Evolutionary conservation across 2,329 filamentous ascomycete species (phyloP).

Genomic region (Neurospora sp.): DNA sequence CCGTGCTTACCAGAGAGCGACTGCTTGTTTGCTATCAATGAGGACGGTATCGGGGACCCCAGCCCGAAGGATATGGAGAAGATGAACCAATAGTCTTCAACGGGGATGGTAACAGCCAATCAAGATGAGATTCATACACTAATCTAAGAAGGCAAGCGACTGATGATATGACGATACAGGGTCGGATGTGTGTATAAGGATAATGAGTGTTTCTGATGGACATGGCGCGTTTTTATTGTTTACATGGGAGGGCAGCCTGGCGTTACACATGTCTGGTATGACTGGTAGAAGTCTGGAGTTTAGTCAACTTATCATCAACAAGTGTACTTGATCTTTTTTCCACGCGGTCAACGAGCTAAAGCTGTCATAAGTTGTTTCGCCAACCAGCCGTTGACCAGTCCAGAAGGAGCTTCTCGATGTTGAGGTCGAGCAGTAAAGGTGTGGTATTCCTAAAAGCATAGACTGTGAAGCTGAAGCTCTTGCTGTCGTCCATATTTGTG

Average conservation of each 20-base stretch:
- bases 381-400: not conserved
- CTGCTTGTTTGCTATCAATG: constrained; percentile 91
- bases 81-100: constrained; percentile 21
- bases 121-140: not conserved
- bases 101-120: not conserved
- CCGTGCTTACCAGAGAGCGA: constrained; percentile 95
- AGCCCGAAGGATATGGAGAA: constrained; percentile 93
- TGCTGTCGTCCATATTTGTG: not conserved
- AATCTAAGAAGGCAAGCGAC: not conserved
- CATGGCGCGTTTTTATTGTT: not conserved
- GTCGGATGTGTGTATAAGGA: not conserved
- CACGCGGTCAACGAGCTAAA: not conserved
- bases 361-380: not conserved
- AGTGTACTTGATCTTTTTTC: not conserved
- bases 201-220: not conserved
- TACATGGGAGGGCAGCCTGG: not conserved
- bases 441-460: not conserved
- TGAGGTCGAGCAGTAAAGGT: not conserved
- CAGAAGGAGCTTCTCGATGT: not conserved
- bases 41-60: constrained; percentile 93
- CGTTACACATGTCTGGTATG: not conserved
- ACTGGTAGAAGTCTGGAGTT: not conserved
- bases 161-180: not conserved
- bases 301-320: not conserved
- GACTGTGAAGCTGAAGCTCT: not conserved